These are phyloP conservation scores for Trametes cinnabarina DNA, from an alignment of 768 basidiomycete genomes.

Conservation along the genomic window DNA sequence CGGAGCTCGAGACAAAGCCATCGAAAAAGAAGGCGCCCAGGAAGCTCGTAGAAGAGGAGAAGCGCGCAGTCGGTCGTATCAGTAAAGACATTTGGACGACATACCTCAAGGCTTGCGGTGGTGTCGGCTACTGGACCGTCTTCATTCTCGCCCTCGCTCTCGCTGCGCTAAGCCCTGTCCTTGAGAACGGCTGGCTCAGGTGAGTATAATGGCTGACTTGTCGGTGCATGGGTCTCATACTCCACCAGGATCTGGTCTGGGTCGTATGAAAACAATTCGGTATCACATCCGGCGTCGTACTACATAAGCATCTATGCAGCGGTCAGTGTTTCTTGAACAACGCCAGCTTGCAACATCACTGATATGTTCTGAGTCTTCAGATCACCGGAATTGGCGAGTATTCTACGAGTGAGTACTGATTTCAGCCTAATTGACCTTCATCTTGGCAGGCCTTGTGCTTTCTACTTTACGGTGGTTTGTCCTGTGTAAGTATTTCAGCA, in stretches of 20 bases:
- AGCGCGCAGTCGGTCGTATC: slow-evolving; percentile 48
- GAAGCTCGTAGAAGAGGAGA: slow-evolving; percentile 75
- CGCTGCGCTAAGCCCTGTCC: slow-evolving; percentile 42
- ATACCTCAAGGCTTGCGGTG: slow-evolving; percentile 43
- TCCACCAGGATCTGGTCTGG: slow-evolving; percentile 41
- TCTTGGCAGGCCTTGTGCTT: slow-evolving; percentile 47
- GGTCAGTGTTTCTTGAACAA: slow-evolving; percentile 35
- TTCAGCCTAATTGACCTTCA: slow-evolving; percentile 12
- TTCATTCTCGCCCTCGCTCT: slow-evolving; percentile 36
- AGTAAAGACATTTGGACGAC: slow-evolving; percentile 43
- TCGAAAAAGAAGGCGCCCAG: slow-evolving; percentile 56
- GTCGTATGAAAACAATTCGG: slow-evolving; percentile 22
- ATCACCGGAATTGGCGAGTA: slow-evolving; percentile 37
- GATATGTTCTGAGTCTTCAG: slow-evolving; percentile 39
- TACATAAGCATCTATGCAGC: slow-evolving; percentile 73
- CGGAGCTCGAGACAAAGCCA: slow-evolving; percentile 30
- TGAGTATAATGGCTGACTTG: slow-evolving; percentile 18
- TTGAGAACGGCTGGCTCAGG: slow-evolving; percentile 49
- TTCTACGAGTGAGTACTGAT: background rate
- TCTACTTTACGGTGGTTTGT: slow-evolving; percentile 66
- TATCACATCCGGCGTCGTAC: slow-evolving; percentile 38
- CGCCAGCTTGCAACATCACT: too few species aligned
- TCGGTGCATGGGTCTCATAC: slow-evolving; percentile 19
- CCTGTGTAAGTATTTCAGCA: slow-evolving; percentile 51
- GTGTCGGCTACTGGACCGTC: slow-evolving; percentile 37